These are phyloP conservation scores for Linum usitatissimum DNA, from an alignment of 345 rosid genomes.

Conservation along the genomic window DNA sequence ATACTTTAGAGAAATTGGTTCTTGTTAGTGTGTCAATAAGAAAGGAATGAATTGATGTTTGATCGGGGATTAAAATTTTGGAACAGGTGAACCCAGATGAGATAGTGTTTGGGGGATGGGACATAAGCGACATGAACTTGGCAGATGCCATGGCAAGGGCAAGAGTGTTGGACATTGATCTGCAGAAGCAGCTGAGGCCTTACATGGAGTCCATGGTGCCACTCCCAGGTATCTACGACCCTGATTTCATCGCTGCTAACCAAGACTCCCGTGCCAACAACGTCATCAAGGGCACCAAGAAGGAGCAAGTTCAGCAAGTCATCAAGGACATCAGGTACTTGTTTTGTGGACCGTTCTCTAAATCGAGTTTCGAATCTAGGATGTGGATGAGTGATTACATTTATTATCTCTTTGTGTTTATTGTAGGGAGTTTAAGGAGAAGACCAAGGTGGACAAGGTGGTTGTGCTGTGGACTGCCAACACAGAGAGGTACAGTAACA, in stretches of 20 bases:
- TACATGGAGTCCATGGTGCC: conserved; percentile 93
- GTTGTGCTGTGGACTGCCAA: conserved; percentile 98
- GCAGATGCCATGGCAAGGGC: conserved; percentile 98
- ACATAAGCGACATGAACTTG: conserved; percentile 88
- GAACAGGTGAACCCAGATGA: conserved; percentile 86
- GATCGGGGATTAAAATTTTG: too few relatives aligned
- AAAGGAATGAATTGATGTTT: neutral
- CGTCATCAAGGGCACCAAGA: conserved; percentile 72
- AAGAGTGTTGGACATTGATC: conserved; percentile 77
- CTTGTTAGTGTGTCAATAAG: neutral
- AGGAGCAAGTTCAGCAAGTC: conserved; percentile 69
- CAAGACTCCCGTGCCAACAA: conserved; percentile 92
- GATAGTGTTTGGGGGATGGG: conserved; percentile 96
- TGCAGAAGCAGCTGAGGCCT: conserved; percentile 88
- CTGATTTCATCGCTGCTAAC: conserved; percentile 96
- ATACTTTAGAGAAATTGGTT: neutral
- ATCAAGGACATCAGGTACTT: conserved; percentile 76
- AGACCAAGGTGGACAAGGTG: conserved; percentile 67
- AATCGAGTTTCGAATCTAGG: neutral
- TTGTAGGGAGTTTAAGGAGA: conserved; percentile 83
- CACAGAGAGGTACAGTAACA: conserved; percentile 94
- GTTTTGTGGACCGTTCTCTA: neutral
- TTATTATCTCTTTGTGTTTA: too few relatives aligned
- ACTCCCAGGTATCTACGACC: conserved; percentile 80
- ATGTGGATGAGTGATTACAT: neutral